A percentile compares a stretch with the other conserved stretches of the same genome.
These are phyloP conservation scores for Wickerhamiella alocasiicola DNA, from an alignment of 805 yeast genomes.

Conservation along the genomic window DNA sequence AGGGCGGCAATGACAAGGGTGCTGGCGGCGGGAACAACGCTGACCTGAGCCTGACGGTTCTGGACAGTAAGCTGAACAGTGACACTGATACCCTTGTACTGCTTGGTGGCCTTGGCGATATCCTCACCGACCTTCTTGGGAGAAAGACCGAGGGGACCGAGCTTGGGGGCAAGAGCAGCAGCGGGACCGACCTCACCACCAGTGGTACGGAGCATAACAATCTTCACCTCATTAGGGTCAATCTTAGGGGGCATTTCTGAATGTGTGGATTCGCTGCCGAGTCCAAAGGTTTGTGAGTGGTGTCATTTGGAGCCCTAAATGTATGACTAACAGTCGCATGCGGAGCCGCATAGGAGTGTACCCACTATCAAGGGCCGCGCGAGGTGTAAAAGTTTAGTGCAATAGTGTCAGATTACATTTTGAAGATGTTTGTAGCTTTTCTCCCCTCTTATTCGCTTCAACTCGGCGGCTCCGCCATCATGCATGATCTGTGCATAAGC, in stretches of 20 bases:
- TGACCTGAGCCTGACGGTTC: slow-evolving; percentile 99
- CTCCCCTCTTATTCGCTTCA: no score
- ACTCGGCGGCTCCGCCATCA: no score
- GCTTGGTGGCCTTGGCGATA: slow-evolving; percentile 98
- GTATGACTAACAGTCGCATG: slow-evolving; percentile 3
- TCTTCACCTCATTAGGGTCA: slow-evolving; percentile 97
- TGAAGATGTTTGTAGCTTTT: no score
- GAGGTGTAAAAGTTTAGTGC: no score
- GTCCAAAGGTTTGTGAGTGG: slow-evolving; percentile 3
- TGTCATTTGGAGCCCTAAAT: background rate
- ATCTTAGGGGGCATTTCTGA: slow-evolving; percentile 80
- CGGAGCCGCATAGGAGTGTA: no score
- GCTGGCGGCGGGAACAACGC: slow-evolving; percentile 99
- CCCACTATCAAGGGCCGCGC: no score
- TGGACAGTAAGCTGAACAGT: slow-evolving; percentile 97
- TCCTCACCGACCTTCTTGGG: slow-evolving; percentile 99
- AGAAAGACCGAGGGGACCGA: slow-evolving; percentile 99
- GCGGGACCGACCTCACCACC: slow-evolving; percentile 99
- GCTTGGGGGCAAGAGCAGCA: slow-evolving; percentile 99
- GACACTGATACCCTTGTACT: slow-evolving; percentile 98
- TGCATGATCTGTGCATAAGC: no score
- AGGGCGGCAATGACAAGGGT: slow-evolving; percentile 97
- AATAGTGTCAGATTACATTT: no score
- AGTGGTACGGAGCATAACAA: slow-evolving; percentile 97
- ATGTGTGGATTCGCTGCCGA: slow-evolving; percentile 4